Base-by-base conservation (phyloP, 148 eudicot species). In the Pouteria glomerata region DNA sequence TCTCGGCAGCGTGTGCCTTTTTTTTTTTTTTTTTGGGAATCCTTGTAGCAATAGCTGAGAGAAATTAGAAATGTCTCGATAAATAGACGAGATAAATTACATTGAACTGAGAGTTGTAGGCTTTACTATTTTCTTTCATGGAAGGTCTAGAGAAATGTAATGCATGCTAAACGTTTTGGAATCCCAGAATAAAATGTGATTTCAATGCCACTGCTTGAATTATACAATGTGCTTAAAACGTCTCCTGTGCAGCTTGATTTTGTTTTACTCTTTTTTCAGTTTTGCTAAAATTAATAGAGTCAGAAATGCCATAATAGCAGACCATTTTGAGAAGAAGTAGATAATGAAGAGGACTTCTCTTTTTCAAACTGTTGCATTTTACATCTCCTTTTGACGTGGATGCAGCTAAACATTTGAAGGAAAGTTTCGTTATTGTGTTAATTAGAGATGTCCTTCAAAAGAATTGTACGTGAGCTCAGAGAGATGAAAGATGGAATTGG, bases 401-500 rank as follows among this genome's bases (percentile, higher is more conserved):
- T 66, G 37, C 56, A 27, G 70, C 52, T 45, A 6, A 47, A 47
- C 34, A 59, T 12, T 50, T 63, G 35, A 51, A 61, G 51, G n/a
- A 13, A 50, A 31, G 26, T 27, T 14, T 37, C 44, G 66, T 66
- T 72, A 66, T 13, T 55, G 66, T 62, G 75, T 39, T 29, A 27
- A 34, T 68, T 26, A 35, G 73, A 74, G 76, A 93, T 93, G 98
- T 84, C 97, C 24, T 84, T 93, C 78, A 93, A 83, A 81, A 82
- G 85, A 72, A 83, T 93, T 60, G 88, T 89, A 8, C 85, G 90
- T 11, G 96, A 90, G 73, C 71, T 88, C 52, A 87, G 76, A 67
- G 98, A 88, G 79, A 85, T 93, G 83, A 89, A 75, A 78, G 92
- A 87, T 74, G 92, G 92, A 8, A 84, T 90, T 29, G 92, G 95